A percentile compares a stretch with the other conserved stretches of the same genome.
Evolutionary conservation across 1,284 basidiomycete species (phyloP).

Genomic region (Marasmius oreades): DNA sequence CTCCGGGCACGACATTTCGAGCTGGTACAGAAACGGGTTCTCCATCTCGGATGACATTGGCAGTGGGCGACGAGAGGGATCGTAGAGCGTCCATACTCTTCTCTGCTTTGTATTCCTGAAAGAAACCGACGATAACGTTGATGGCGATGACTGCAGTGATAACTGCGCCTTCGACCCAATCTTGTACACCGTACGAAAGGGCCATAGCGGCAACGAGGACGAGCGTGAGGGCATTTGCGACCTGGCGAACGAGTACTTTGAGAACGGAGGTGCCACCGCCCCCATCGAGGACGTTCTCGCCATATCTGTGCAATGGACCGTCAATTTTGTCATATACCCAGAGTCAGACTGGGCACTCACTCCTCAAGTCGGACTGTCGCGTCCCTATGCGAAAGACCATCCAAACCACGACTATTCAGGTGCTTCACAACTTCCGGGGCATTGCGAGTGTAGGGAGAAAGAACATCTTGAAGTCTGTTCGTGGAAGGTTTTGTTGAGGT

Average conservation of each 20-base stretch:
- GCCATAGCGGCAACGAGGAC: slow-evolving; percentile 56
- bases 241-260: slow-evolving; percentile 31
- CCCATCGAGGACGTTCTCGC: slow-evolving; percentile 33
- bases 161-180: slow-evolving; percentile 65
- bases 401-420: neutral
- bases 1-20: slow-evolving; percentile 60
- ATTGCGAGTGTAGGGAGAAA: neutral
- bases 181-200: slow-evolving; percentile 60
- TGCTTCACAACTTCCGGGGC: slow-evolving; percentile 1
- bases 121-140: slow-evolving; percentile 46
- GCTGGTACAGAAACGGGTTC: slow-evolving; percentile 49
- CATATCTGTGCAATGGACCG: slow-evolving; percentile 16
- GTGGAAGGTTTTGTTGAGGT: slow-evolving; percentile 1
- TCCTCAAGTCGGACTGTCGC: slow-evolving; percentile 1
- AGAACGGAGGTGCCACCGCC: slow-evolving; percentile 29
- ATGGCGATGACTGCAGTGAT: slow-evolving; percentile 60
- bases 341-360: neutral
- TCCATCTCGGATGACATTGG: slow-evolving; percentile 53
- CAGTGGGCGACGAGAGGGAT: slow-evolving; percentile 58
- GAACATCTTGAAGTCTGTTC: slow-evolving; percentile 1
- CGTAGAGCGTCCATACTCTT: slow-evolving; percentile 58
- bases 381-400: slow-evolving; percentile 4
- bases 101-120: slow-evolving; percentile 53
- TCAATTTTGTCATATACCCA: too few species aligned
- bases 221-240: slow-evolving; percentile 35